Evolutionary conservation across 176 grass and related monocot genomes (phyloP).

Genomic region (Tillandsia fasciculata): DNA sequence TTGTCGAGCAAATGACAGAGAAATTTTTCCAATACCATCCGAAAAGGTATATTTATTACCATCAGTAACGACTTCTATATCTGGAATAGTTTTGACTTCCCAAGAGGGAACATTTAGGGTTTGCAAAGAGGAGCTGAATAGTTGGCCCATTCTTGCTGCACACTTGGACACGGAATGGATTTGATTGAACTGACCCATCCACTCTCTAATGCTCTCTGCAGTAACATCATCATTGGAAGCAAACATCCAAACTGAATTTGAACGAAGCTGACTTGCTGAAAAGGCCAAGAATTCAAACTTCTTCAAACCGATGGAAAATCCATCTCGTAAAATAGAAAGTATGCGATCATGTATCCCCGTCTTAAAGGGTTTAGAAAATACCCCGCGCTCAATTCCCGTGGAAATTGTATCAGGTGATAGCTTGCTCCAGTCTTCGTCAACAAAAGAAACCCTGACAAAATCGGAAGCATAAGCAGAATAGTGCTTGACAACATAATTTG

Average conservation of each 20-base stretch:
- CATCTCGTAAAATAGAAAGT: slow-evolving; percentile 70
- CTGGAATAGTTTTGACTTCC: slow-evolving; percentile 58
- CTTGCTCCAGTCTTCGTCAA: slow-evolving; percentile 95
- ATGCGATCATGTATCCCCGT: slow-evolving; percentile 69
- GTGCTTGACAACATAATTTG: slow-evolving; percentile 82
- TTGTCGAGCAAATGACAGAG: slow-evolving; percentile 46
- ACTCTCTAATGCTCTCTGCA: slow-evolving; percentile 66
- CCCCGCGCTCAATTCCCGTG: slow-evolving; percentile 42
- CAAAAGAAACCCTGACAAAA: slow-evolving; percentile 90
- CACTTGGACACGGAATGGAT: slow-evolving; percentile 87
- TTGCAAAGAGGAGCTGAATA: slow-evolving; percentile 84
- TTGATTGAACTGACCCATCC: slow-evolving; percentile 78
- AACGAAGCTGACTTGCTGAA: slow-evolving; percentile 92
- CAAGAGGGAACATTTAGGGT: slow-evolving; percentile 35
- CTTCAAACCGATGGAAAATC: slow-evolving; percentile 63
- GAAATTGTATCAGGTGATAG: slow-evolving; percentile 70
- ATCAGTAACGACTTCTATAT: slow-evolving; percentile 71
- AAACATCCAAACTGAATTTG: slow-evolving; percentile 99
- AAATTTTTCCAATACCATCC: slow-evolving; percentile 87
- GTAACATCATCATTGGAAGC: slow-evolving; percentile 63
- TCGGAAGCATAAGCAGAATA: slow-evolving; percentile 61
- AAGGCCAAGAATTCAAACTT: slow-evolving; percentile 95
- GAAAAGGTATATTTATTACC: slow-evolving; percentile 76
- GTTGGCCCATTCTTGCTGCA: slow-evolving; percentile 94
- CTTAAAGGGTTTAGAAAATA: slow-evolving; percentile 59